Percentiles rank a stretch among this genome's conserved stretches.
Evolutionary conservation across 31 red algal genomes (phyloP).

Genomic region (Porphyra umbilicalis): DNA sequence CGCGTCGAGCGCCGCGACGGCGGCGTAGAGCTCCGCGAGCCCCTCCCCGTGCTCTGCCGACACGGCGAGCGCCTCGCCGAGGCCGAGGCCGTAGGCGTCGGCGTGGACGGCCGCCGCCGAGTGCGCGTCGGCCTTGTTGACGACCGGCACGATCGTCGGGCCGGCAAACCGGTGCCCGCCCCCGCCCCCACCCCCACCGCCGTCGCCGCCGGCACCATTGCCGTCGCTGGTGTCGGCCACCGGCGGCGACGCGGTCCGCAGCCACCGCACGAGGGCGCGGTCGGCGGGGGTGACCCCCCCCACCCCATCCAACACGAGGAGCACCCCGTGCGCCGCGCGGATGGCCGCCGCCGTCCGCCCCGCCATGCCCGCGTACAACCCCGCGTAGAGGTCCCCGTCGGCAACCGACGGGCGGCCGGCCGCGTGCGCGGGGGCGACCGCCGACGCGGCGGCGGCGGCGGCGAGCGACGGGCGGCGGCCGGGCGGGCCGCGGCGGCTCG

Average conservation of each 20-base stretch:
- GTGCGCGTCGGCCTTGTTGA: slow-evolving; percentile 82
- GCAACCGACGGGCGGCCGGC: slow-evolving; percentile 3
- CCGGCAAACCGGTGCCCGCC: not conserved
- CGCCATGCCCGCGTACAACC: slow-evolving; percentile 65
- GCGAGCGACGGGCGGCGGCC: not conserved
- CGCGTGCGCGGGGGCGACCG: too few relatives aligned
- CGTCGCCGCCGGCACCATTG: not conserved
- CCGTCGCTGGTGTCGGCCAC: too few relatives aligned
- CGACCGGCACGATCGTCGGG: slow-evolving; percentile 38
- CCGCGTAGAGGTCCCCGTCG: slow-evolving; percentile 26
- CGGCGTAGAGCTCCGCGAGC: slow-evolving; percentile 72
- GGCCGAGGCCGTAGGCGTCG: slow-evolving; percentile 71
- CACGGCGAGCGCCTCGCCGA: slow-evolving; percentile 58
- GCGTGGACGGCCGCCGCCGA: slow-evolving; percentile 22
- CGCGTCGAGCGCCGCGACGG: slow-evolving; percentile 13
- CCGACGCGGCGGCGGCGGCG: not conserved
- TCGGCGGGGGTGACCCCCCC: slow-evolving; percentile 58
- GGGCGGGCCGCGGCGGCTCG: not conserved
- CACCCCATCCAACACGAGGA: slow-evolving; percentile 66
- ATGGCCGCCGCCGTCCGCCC: slow-evolving; percentile 30
- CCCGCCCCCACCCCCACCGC: not conserved
- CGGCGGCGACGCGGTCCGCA: slow-evolving; percentile 16
- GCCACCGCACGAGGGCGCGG: slow-evolving; percentile 55
- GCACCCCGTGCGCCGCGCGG: slow-evolving; percentile 22
- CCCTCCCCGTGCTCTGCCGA: slow-evolving; percentile 79